Conservation (phyloP, 345 rosid genomes). For the Ricinus communis region DNA sequence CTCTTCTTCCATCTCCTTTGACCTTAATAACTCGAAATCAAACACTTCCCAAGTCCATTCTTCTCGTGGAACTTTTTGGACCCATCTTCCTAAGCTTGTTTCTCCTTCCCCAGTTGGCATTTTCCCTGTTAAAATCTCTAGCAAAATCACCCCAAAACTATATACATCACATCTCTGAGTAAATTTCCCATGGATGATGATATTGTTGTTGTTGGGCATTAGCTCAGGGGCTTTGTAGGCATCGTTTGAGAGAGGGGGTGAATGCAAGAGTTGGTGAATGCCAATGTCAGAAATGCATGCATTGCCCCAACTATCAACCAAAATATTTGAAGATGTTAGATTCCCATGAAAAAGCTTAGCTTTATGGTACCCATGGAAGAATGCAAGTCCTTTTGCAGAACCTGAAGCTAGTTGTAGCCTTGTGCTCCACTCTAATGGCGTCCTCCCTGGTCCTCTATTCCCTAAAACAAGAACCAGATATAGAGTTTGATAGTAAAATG, state of each 20-base stretch:
- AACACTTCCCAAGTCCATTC: constrained; percentile 41
- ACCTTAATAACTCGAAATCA: constrained; percentile 38
- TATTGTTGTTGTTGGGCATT: constrained; percentile 7
- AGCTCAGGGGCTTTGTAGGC: constrained; percentile 40
- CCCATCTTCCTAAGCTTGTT: constrained; percentile 41
- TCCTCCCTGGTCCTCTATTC: constrained; percentile 47
- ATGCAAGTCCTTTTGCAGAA: constrained; percentile 41
- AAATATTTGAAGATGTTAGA: constrained; percentile 39
- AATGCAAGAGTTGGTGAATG: constrained; percentile 31
- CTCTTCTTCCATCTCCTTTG: constrained; percentile 37
- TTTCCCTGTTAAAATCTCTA: constrained; percentile 45
- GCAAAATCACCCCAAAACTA: constrained; percentile 42
- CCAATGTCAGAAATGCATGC: constrained; percentile 40
- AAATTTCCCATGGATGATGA: constrained; percentile 14
- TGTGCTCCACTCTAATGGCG: constrained; percentile 35
- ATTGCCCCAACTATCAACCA: constrained; percentile 30
- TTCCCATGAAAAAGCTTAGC: constrained; percentile 42
- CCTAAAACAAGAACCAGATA: constrained; percentile 19
- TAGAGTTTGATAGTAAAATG: no score
- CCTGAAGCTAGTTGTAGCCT: constrained; percentile 44
- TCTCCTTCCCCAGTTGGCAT: constrained; percentile 37
- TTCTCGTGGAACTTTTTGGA: constrained; percentile 27
- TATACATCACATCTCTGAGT: constrained; percentile 41
- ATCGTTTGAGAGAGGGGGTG: constrained; percentile 15
- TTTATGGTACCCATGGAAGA: constrained; percentile 34